Evolutionary conservation across 345 rosid species (phyloP).

Genomic region (Citrus medica): DNA sequence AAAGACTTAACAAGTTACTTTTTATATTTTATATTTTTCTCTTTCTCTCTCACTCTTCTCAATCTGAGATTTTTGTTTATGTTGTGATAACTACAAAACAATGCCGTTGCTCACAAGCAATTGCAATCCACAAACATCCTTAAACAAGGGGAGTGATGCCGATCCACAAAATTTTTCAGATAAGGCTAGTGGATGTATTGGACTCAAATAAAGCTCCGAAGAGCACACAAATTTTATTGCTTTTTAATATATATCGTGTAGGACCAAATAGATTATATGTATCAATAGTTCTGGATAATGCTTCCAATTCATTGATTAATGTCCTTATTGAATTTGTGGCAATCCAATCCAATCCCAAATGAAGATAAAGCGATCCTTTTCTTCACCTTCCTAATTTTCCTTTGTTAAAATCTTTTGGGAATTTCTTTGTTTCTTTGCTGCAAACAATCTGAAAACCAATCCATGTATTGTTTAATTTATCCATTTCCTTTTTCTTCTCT

Average conservation of each 20-base stretch:
- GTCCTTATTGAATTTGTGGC: conserved; percentile 17
- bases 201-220: not conserved
- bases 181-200: not conserved
- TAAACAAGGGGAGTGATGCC: not conserved
- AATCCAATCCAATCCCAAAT: conserved; percentile 21
- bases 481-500: not conserved
- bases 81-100: not conserved
- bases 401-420: not conserved
- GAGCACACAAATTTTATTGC: not conserved
- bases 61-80: no score
- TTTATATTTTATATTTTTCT: no score
- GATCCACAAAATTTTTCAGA: not conserved
- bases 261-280: not conserved
- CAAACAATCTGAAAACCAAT: not conserved
- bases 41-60: no score
- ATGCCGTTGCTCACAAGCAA: not conserved
- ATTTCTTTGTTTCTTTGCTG: not conserved
- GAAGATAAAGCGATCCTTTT: not conserved
- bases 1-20: no score
- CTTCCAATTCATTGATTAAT: not conserved
- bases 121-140: conserved; percentile 1
- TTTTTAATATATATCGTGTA: not conserved
- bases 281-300: conserved; percentile 10
- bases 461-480: not conserved
- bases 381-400: not conserved